Percentiles rank a stretch among this genome's conserved stretches.
phyloP scores from a whole-genome alignment of 2,329 filamentous ascomycete species.

The Pyrenophora tritici-repentis region DNA sequence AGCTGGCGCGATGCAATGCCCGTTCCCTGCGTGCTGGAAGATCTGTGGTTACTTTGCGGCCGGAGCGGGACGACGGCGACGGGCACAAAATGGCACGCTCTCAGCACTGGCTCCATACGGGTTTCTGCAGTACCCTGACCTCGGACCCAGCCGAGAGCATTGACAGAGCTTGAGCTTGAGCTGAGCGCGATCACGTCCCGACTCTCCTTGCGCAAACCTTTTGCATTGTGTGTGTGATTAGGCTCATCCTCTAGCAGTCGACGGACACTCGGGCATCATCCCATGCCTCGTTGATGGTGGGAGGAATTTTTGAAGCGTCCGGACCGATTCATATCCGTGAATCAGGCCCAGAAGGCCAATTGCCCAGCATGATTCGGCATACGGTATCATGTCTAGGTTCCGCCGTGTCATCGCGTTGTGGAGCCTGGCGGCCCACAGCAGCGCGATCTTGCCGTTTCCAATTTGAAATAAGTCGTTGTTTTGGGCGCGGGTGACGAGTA shows the following conservation, averaged over 20 bases:
- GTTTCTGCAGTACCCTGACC: slow-evolving; percentile 28
- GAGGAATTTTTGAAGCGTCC: slow-evolving; percentile 1
- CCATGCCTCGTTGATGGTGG: background rate
- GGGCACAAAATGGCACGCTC: slow-evolving; percentile 33
- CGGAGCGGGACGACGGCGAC: slow-evolving; percentile 40
- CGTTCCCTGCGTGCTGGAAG: slow-evolving; percentile 13
- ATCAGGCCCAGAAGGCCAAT: slow-evolving; percentile 15
- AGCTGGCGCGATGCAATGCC: background rate
- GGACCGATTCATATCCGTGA: slow-evolving; percentile 11
- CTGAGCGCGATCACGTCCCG: slow-evolving; percentile 7
- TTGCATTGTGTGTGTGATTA: background rate
- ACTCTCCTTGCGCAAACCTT: slow-evolving; percentile 4
- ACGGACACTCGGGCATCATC: slow-evolving; percentile 4
- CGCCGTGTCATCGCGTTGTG: slow-evolving; percentile 26
- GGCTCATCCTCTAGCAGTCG: background rate
- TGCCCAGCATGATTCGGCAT: slow-evolving; percentile 27
- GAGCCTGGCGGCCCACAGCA: slow-evolving; percentile 24
- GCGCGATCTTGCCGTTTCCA: slow-evolving; percentile 23
- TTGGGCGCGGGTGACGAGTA: slow-evolving; percentile 20
- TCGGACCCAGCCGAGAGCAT: slow-evolving; percentile 34
- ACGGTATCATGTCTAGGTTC: slow-evolving; percentile 19
- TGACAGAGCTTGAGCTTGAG: slow-evolving; percentile 4
- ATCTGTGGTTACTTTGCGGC: slow-evolving; percentile 34
- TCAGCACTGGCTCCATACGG: slow-evolving; percentile 35
- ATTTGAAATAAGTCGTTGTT: slow-evolving; percentile 17